Percentiles rank a stretch among this genome's conserved stretches.
These are phyloP conservation scores for Trebouxia sp. DNA, from an alignment of 139 green algal genomes.

Conservation along the genomic window DNA sequence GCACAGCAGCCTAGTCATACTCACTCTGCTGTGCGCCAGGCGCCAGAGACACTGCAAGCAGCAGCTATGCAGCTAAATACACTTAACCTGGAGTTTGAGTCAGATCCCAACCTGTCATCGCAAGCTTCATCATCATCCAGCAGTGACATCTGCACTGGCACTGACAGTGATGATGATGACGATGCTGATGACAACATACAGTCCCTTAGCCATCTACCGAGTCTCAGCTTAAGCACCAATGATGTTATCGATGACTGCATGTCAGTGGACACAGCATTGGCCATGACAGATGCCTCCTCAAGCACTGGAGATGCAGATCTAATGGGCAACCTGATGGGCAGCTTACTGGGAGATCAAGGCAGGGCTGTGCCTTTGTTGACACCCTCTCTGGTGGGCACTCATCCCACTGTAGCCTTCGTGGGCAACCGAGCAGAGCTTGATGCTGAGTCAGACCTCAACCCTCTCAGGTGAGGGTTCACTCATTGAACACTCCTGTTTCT, in stretches of 20 bases:
- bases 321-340: not conserved
- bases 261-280: not conserved
- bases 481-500: too few relatives aligned
- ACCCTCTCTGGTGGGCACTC: not conserved
- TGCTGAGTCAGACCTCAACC: not conserved
- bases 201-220: not conserved
- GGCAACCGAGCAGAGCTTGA: not conserved
- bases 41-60: too few relatives aligned
- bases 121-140: too few relatives aligned
- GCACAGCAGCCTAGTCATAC: too few relatives aligned
- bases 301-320: not conserved
- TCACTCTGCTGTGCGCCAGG: too few relatives aligned
- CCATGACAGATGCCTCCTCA: not conserved
- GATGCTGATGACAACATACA: too few relatives aligned
- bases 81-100: not conserved
- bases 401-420: not conserved
- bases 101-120: not conserved
- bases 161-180: not conserved
- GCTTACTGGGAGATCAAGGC: not conserved
- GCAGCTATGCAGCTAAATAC: not conserved
- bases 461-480: not conserved
- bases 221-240: not conserved
- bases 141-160: not conserved
- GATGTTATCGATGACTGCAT: constrained; percentile 9
- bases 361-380: not conserved